Percentiles rank a stretch among this genome's conserved stretches.
phyloP scores from a whole-genome alignment of 2,329 filamentous ascomycete genomes.

The Colletotrichum lentis region DNA sequence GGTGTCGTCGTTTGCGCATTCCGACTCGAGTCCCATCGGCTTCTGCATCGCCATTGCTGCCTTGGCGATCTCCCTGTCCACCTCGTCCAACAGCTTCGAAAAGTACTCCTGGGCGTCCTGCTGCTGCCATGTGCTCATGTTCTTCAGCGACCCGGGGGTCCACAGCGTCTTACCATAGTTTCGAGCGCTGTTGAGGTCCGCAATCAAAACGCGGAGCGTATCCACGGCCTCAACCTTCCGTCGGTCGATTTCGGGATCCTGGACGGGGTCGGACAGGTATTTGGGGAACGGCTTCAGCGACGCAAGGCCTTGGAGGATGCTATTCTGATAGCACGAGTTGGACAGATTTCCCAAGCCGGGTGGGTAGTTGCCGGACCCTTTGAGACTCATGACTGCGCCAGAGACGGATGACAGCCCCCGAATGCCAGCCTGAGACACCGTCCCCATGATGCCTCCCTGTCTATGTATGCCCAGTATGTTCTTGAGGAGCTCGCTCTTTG shows the following conservation, averaged over 20 bases:
- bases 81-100: constrained; percentile 84
- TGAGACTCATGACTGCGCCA: constrained; percentile 52
- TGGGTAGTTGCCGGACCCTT: constrained; percentile 55
- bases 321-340: constrained; percentile 98
- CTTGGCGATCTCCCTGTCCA: constrained; percentile 78
- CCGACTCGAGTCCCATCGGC: constrained; percentile 53
- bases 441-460: constrained; percentile 61
- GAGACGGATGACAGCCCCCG: constrained; percentile 64
- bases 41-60: constrained; percentile 49
- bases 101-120: constrained; percentile 99
- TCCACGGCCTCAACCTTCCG: constrained; percentile 41
- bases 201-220: constrained; percentile 70
- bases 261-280: constrained; percentile 66
- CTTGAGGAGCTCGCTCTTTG: constrained; percentile 72
- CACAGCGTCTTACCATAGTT: constrained; percentile 82
- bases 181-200: constrained; percentile 71
- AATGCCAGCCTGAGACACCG: constrained; percentile 66
- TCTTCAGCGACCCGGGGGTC: constrained; percentile 83
- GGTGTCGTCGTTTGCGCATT: constrained; percentile 52
- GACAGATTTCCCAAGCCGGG: constrained; percentile 87
- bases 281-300: constrained; percentile 74
- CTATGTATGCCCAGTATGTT: constrained; percentile 68
- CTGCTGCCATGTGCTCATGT: constrained; percentile 93
- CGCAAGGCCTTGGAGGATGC: constrained; percentile 84
- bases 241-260: constrained; percentile 37